Evolutionary conservation across 805 yeast genomes (phyloP).

Genomic region (Metschnikowia peoriensis): DNA sequence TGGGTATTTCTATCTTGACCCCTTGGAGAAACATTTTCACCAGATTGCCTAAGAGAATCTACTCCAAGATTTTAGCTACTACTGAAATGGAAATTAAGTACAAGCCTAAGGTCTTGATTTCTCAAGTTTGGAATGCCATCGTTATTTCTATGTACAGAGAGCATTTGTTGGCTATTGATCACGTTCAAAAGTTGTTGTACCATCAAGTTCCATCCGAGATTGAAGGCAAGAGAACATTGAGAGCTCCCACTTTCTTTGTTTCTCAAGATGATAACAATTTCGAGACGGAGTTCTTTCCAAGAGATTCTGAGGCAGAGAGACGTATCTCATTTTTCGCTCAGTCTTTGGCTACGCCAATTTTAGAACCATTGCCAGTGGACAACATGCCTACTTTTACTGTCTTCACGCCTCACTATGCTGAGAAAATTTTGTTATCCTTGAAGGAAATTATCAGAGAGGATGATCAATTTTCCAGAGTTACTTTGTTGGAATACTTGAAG

Average conservation of each 20-base stretch:
- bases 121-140: conserved; percentile 99
- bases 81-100: conserved; percentile 99
- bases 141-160: conserved; percentile 99
- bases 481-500: conserved; percentile 54
- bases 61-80: conserved; percentile 95
- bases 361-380: conserved; percentile 98
- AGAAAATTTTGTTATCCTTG: conserved; percentile 71
- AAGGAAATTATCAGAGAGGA: conserved; percentile 78
- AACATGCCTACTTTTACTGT: conserved; percentile 99
- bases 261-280: conserved; percentile 95
- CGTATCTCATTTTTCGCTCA: conserved; percentile 99
- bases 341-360: conserved; percentile 96
- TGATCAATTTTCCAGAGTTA: conserved; percentile 56
- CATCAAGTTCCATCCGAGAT: conserved; percentile 98
- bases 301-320: conserved; percentile 97
- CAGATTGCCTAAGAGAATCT: conserved; percentile 97
- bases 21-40: conserved; percentile 99
- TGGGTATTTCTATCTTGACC: conserved; percentile 97
- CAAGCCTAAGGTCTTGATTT: conserved; percentile 96
- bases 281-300: conserved; percentile 96
- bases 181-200: conserved; percentile 93
- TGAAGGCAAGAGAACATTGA: conserved; percentile 96
- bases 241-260: conserved; percentile 98
- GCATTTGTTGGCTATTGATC: conserved; percentile 96
- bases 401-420: conserved; percentile 82